phyloP scores from a whole-genome alignment of 768 basidiomycete genomes.

The Hericium rajendrae region DNA sequence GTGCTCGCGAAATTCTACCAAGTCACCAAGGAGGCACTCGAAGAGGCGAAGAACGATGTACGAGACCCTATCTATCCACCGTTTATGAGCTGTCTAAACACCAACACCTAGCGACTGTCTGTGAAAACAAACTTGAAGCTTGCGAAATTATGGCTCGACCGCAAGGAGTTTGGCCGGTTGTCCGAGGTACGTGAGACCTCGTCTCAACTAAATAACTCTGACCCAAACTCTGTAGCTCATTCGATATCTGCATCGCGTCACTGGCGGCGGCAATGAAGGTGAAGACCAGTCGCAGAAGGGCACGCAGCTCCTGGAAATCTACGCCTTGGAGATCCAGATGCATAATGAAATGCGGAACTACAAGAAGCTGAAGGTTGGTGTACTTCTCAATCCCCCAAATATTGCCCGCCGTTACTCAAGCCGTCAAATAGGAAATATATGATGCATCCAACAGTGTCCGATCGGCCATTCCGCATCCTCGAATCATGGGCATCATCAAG shows the following conservation, averaged over 20 bases:
- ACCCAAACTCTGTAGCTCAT: conserved; percentile 43
- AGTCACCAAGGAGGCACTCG: conserved; percentile 79
- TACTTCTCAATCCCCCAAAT: background rate
- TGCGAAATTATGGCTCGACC: conserved; percentile 94
- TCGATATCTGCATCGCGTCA: conserved; percentile 63
- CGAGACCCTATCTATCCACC: conserved; percentile 13
- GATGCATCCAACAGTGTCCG: conserved; percentile 88
- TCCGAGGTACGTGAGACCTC: conserved; percentile 46
- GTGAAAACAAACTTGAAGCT: conserved; percentile 95
- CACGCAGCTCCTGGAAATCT: conserved; percentile 91
- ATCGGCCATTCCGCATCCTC: conserved; percentile 94
- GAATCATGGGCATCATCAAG: conserved; percentile 98
- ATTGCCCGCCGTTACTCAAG: background rate
- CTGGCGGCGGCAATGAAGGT: conserved; percentile 47
- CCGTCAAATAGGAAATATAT: conserved; percentile 76
- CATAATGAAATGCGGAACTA: conserved; percentile 93
- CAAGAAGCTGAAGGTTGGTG: conserved; percentile 82
- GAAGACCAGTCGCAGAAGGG: conserved; percentile 89
- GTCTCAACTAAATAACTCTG: background rate
- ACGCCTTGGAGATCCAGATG: conserved; percentile 99
- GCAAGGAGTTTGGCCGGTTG: conserved; percentile 81
- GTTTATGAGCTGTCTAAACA: background rate
- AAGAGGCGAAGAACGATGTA: conserved; percentile 95
- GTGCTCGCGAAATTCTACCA: conserved; percentile 94
- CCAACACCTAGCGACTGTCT: conserved; percentile 64